Evolutionary conservation across 208 protist species (phyloP).

Genomic region (Leishmania major): DNA sequence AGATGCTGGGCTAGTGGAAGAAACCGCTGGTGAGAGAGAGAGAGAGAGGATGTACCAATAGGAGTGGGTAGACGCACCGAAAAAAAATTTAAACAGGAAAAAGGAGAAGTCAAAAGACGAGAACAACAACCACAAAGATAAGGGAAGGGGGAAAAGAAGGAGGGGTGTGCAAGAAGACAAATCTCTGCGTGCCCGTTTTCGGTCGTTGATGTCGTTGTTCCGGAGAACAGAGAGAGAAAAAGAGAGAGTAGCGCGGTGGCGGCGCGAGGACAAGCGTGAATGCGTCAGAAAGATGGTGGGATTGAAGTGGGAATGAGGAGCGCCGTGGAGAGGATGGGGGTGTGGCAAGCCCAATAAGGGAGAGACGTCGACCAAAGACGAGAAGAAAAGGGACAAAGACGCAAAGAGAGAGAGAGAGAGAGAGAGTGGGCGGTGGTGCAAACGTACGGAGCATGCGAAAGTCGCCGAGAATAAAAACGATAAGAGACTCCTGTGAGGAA

Average conservation of each 20-base stretch:
- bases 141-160: too few species aligned
- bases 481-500: neutral
- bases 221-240: neutral
- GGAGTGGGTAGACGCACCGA: neutral
- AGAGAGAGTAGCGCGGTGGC: neutral
- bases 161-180: neutral
- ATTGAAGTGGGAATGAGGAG: neutral
- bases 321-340: neutral
- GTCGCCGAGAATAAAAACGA: neutral
- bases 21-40: neutral
- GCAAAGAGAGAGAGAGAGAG: neutral
- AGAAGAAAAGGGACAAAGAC: neutral
- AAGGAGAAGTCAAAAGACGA: neutral
- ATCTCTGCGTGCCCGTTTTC: neutral
- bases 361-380: neutral
- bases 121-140: neutral
- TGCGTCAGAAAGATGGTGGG: neutral
- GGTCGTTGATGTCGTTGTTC: neutral
- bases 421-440: neutral
- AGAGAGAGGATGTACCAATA: neutral
- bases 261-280: neutral
- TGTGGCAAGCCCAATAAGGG: neutral
- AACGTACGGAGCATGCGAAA: neutral
- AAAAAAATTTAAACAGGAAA: neutral
- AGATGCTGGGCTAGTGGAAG: neutral